Percentiles rank a stretch among this genome's conserved stretches.
phyloP scores from a whole-genome alignment of 129 eudicot genomes.

The Sambucus nigra region DNA sequence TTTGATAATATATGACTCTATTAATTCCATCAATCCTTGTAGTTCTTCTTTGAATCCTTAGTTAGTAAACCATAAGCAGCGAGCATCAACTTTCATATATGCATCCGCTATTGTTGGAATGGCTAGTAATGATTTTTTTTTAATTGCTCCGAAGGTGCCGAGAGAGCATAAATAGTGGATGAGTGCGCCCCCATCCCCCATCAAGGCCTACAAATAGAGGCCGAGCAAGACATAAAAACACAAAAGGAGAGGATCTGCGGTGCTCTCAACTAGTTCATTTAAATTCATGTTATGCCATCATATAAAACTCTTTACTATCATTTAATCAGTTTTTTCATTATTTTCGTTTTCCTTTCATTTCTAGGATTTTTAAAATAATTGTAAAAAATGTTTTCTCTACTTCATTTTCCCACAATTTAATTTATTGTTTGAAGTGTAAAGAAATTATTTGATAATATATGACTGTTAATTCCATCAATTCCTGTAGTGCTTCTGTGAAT shows the following conservation, averaged over 20 bases:
- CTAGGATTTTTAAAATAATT: neutral
- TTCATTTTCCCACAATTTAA: neutral
- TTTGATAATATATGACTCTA: constrained; percentile 13
- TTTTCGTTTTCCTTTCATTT: neutral
- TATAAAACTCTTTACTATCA: no score
- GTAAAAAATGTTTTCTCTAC: neutral
- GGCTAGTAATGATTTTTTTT: constrained; percentile 33
- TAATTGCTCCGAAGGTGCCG: no score
- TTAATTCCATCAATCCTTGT: no score
- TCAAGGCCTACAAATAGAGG: no score
- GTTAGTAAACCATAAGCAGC: constrained; percentile 44
- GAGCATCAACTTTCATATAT: no score
- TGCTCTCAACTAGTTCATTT: constrained; percentile 4
- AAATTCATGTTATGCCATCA: neutral
- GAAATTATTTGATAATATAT: neutral
- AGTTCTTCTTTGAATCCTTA: no score
- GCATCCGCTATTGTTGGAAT: no score
- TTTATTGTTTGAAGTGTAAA: neutral
- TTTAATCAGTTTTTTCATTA: neutral
- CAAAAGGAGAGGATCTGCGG: constrained; percentile 37
- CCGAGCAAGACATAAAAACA: constrained; percentile 16
- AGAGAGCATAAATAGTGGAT: no score
- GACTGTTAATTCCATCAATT: no score
- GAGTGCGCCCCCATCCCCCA: no score
- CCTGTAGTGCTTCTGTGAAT: no score